Percentiles rank a stretch among this genome's conserved stretches.
These are phyloP conservation scores for Arabidopsis lyrata DNA, from an alignment of 441 rosid genomes.

Conservation along the genomic window DNA sequence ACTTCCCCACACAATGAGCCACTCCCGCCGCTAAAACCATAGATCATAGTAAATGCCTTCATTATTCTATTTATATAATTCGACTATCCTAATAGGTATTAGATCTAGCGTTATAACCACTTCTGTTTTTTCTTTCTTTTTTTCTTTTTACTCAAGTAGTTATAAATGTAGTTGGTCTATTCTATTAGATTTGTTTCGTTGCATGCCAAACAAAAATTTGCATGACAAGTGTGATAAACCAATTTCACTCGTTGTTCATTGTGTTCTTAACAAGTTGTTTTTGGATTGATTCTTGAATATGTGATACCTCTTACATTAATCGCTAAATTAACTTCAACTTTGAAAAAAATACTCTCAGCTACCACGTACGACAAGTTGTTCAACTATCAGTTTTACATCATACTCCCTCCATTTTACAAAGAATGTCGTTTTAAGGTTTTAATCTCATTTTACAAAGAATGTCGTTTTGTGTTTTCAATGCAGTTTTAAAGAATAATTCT, in stretches of 20 bases:
- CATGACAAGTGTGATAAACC: not conserved
- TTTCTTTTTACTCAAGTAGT: not conserved
- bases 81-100: not conserved
- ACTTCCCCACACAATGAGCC: slow-evolving; percentile 29
- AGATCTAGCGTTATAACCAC: slow-evolving; percentile 14
- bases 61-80: slow-evolving; percentile 19
- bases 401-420: too few species aligned
- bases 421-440: too few species aligned
- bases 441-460: too few species aligned
- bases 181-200: slow-evolving; percentile 20
- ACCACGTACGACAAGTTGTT: slow-evolving; percentile 11
- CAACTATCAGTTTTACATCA: slow-evolving; percentile 8
- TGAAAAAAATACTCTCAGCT: not conserved
- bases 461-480: too few species aligned
- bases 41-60: slow-evolving; percentile 28
- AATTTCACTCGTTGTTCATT: not conserved
- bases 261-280: not conserved
- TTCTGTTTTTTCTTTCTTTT: not conserved
- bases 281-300: not conserved
- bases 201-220: slow-evolving; percentile 5
- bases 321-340: not conserved
- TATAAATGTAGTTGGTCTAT: slow-evolving; percentile 10
- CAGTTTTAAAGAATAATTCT: too few species aligned
- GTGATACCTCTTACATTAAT: not conserved
- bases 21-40: slow-evolving; percentile 2